These are phyloP conservation scores for Drosera capensis DNA, from an alignment of 148 eudicot species.

Conservation along the genomic window DNA sequence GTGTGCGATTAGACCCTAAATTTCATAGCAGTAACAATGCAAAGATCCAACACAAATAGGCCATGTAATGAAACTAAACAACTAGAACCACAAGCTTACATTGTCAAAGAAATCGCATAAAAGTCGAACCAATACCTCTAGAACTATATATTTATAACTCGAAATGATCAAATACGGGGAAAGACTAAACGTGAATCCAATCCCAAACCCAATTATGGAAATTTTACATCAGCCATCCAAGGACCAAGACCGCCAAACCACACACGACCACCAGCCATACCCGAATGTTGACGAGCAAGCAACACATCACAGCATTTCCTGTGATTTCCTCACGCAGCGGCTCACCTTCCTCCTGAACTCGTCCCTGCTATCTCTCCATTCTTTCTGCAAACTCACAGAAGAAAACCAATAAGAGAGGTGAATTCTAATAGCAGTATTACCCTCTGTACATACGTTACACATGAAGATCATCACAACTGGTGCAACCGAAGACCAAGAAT, in stretches of 20 bases:
- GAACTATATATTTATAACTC: neutral
- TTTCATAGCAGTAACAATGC: too few species aligned
- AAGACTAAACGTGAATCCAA: neutral
- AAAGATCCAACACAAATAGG: too few species aligned
- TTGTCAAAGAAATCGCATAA: too few species aligned
- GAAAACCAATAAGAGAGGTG: too few species aligned
- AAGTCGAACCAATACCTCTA: too few species aligned
- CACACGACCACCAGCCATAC: neutral
- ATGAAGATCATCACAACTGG: too few species aligned
- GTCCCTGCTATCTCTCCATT: conserved; percentile 21
- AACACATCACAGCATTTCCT: conserved; percentile 8
- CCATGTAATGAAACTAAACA: too few species aligned
- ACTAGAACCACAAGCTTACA: too few species aligned
- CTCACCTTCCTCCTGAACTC: conserved; percentile 19
- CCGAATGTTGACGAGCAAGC: neutral
- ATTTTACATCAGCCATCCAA: conserved; percentile 1
- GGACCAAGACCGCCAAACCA: neutral
- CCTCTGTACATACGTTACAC: too few species aligned
- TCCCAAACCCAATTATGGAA: neutral
- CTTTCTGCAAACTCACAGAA: conserved; percentile 17
- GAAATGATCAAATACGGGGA: neutral
- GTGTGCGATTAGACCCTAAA: too few species aligned
- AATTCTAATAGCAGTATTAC: too few species aligned
- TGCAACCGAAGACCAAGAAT: too few species aligned
- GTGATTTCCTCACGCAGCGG: conserved; percentile 23